These are phyloP conservation scores for Nannizzia gypsea DNA, from an alignment of 2,329 filamentous ascomycete genomes.

Conservation along the genomic window DNA sequence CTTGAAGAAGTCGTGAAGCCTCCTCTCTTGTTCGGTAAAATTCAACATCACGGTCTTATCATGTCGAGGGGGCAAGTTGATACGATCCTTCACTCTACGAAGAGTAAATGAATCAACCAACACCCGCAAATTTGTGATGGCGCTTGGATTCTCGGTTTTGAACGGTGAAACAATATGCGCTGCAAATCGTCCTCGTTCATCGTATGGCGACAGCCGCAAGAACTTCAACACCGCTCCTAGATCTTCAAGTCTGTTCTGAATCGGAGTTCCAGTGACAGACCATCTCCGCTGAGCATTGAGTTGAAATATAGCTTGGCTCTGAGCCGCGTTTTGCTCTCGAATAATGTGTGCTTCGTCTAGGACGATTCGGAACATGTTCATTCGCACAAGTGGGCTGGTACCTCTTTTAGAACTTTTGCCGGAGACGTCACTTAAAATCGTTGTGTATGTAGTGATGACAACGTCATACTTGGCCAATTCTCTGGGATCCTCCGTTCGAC, in stretches of 20 bases:
- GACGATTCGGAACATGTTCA: conserved; percentile 88
- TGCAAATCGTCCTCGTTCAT: conserved; percentile 62
- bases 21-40: conserved; percentile 63
- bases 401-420: conserved; percentile 51
- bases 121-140: conserved; percentile 61
- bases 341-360: conserved; percentile 94
- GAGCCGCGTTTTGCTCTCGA: conserved; percentile 66
- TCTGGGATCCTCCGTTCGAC: conserved; percentile 56
- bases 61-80: conserved; percentile 62
- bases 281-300: conserved; percentile 72
- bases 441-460: conserved; percentile 87
- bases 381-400: conserved; percentile 54
- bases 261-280: conserved; percentile 94
- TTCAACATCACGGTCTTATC: conserved; percentile 63
- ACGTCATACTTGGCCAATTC: conserved; percentile 65
- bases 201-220: conserved; percentile 71
- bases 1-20: conserved; percentile 74
- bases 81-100: conserved; percentile 80
- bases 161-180: conserved; percentile 74
- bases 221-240: conserved; percentile 79
- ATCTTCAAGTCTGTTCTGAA: conserved; percentile 88
- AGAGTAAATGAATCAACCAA: conserved; percentile 92
- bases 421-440: conserved; percentile 66
- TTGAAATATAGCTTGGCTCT: conserved; percentile 73
- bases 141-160: conserved; percentile 68